Evolutionary conservation across 31 red algal species (phyloP), one percentile per base, ranked within the genome.

Genomic region (Odonthalia washingtoniensis): DNA sequence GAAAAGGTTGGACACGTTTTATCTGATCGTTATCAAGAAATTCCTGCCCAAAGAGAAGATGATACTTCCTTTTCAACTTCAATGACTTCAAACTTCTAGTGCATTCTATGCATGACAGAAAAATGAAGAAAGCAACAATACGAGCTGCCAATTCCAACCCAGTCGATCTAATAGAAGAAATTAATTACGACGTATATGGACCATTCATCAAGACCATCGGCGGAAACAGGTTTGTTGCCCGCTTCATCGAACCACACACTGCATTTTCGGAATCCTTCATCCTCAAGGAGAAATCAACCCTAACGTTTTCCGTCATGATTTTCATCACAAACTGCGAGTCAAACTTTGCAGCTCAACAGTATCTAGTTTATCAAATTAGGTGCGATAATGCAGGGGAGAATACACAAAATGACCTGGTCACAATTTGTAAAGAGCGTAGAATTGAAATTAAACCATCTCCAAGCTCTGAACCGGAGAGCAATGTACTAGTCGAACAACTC

Each of bases 401-500:
- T 27, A 12, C 31, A 6, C 66, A 9, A 70, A 70, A 70, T 21
- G 66, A 32, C 34, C 66, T 70, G 9, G 16, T 27, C 14, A 12
- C 6, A 34, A 21, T 70, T 27, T 32, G 9, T 70, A 12, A 9
- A 14, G 28, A 12, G 66, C 66, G 28, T 6, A 37, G 66, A 37
- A 70, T 70, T 27, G 28, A 12, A 12, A 32, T 70, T 9, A 70
- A 70, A 12, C 66, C 66, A 70, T 70, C 28, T 6, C 66, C 66
- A 27, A 9, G 16, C 9, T 70, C 80, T n/a, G 74, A 74, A 5
- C 75, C 86, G 27, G 75, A 89, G 61, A 79, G 61, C 27, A 89
- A 89, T 62, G 65, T 34, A 52, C 40, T 76, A 38, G 42, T 75
- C 1, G 87, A 90, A 44, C 62, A 70, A 17, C 67, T 90, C 28